Evolutionary conservation across 192 early-diverging fungal genomes (phyloP), one percentile per base, ranked within the genome.

Genomic region (Chytriomyces hyalinus): DNA sequence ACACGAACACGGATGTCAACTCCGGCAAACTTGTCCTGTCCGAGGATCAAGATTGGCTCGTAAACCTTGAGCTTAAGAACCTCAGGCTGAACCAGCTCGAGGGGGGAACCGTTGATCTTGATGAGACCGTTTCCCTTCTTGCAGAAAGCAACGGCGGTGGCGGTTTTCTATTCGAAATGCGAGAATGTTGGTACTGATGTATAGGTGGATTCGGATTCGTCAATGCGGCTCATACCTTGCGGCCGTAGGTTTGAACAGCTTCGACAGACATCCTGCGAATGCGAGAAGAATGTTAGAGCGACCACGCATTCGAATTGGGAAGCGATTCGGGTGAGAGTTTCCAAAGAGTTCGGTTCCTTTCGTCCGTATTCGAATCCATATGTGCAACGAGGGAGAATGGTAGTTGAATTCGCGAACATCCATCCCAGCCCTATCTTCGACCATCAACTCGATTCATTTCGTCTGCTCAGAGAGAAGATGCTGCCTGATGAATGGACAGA

Each of bases 91-190:
- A 97, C 90, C 73, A 98, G 91, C 81, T 97, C 94, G 67, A 99
- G 85, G 78, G 97, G 97, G 64, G 92, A 93, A 71, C 97, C 97
- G 86, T 99, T 99, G 85, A 99, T 85, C 89, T 96, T 95, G 88
- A 99, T 93, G 82, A 98, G 91, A 84, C 97, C 97, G 83, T 89
- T 90, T 65, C 97, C 97, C 89, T 91, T 92, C 92, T 98, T 99
- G 93, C 94, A 95, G 89, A 96, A 92, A 80, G 97, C 97, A 78
- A 99, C 97, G 81, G 97, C 97, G 64, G 96, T 97, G 85, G 97
- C 97, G 87, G 96, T 99, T 92, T 99, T 99, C 94, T 86, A 65
- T 49, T 72, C 57, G 51, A 6, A 53, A 22, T 36, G 22, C 8
- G 43, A 17, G 5, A 4, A 36, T 36, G 36, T 36, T 36, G 36